Evolutionary conservation across 2,329 filamentous ascomycete species (phyloP), one percentile per base, ranked within the genome.

Genomic region (Microsporum ferrugineum): DNA sequence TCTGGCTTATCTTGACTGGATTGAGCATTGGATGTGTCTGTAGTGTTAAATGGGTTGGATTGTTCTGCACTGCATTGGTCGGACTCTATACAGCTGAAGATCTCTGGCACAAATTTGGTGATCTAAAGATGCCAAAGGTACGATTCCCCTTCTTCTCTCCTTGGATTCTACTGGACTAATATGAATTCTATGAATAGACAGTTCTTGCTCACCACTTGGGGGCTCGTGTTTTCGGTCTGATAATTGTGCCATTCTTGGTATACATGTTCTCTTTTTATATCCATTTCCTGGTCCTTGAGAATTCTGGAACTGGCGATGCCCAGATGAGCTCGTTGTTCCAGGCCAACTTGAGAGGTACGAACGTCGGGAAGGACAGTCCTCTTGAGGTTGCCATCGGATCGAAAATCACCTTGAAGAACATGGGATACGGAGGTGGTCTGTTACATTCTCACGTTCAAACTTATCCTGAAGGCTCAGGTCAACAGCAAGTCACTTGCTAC

Each of bases 321-420:
- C 94, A 99, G 77, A 99, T 99, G 94, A 96, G 91, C 78, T 99
- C 94, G 31, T 84, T 99, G 58, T 99, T 99, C 83, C 94, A 99
- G 75, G 94, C 95, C 56, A 99, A 99, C 72, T 82, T 99, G 41
- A 87, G 85, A 69, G 94, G 94, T 31, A 97, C 92, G 8, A 88
- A 95, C 66, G 92, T 99, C 64, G 92, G 92, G 71, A 91, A 89
- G 74, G 88, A 96, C 73, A 96, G 91, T 71, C 94, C 95, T 27
- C 82, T 99, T 14, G 94, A 99, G 72, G 81, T 99, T 66, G 92
- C 91, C 3, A 80, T 88, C 65, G 94, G 95, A 31, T 99, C 94
- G 39, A 85, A 88, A 62, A 88, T 88, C 6, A 99, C 94, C 0
- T 79, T 99, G 66, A 99, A 99, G 82, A 99, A 99, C 74, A 99